Evolutionary conservation across 2,329 filamentous ascomycete species (phyloP).

Genomic region (Scytalidium sp.): DNA sequence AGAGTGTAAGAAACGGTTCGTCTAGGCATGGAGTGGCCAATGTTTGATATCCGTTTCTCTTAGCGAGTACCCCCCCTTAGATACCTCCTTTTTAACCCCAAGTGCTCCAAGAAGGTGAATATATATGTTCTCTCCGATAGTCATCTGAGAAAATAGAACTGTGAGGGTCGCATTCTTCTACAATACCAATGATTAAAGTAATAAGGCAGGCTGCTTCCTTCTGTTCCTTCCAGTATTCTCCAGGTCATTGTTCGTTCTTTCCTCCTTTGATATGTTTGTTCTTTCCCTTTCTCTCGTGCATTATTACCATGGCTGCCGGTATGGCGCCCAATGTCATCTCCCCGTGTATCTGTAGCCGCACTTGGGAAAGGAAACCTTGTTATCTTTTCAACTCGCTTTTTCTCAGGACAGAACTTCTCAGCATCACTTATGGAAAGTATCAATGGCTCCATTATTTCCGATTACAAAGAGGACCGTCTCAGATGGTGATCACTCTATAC

Average conservation of each 20-base stretch:
- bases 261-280: background rate
- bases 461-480: background rate
- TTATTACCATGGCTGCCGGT: too few species aligned
- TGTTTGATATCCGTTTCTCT: too few species aligned
- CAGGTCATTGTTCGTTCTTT: background rate
- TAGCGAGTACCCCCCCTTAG: too few species aligned
- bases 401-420: background rate
- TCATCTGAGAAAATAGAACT: too few species aligned
- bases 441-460: background rate
- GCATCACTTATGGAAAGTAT: background rate
- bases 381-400: background rate
- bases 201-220: background rate
- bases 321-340: background rate
- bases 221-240: background rate
- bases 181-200: background rate
- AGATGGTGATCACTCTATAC: background rate
- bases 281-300: too few species aligned
- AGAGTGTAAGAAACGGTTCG: too few species aligned
- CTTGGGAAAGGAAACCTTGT: background rate
- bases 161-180: too few species aligned
- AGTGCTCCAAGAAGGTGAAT: too few species aligned
- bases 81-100: too few species aligned
- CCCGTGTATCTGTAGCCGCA: background rate
- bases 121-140: too few species aligned
- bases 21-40: too few species aligned